Conservation (phyloP, 257 asterid genomes). For the Forsythia viridissima region DNA sequence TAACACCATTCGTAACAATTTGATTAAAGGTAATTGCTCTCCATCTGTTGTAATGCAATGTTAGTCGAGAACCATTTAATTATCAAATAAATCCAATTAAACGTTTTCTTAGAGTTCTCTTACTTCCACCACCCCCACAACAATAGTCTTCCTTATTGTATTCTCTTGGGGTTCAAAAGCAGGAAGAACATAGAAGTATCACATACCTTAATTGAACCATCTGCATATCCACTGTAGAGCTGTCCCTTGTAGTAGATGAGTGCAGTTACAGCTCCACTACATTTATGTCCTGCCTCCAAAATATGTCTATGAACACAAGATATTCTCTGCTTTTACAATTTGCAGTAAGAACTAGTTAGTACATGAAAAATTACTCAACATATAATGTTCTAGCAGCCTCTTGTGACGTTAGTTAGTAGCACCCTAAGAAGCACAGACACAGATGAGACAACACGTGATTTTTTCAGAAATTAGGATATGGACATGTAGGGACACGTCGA, state of each 20-base stretch:
- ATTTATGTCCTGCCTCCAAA: conserved; percentile 61
- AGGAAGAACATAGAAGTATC: conserved; percentile 12
- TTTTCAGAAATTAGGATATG: neutral
- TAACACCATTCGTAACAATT: neutral
- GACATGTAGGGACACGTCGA: neutral
- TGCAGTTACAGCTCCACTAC: conserved; percentile 78
- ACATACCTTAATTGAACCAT: conserved; percentile 83
- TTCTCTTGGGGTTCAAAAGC: neutral
- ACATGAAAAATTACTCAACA: neutral
- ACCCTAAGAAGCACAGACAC: no score
- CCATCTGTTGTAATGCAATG: neutral
- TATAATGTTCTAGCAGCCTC: no score
- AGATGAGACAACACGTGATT: no score
- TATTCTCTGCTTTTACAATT: conserved; percentile 67
- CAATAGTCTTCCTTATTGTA: neutral
- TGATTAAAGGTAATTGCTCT: neutral
- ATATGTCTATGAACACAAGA: conserved; percentile 90
- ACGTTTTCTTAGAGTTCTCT: neutral
- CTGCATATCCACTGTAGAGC: conserved; percentile 77
- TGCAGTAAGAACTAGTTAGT: conserved; percentile 11
- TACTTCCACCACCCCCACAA: neutral
- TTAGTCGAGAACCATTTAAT: neutral
- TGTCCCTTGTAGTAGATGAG: conserved; percentile 80
- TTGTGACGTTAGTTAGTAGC: no score
- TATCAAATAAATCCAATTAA: neutral